Conservation (phyloP, 2,329 filamentous ascomycete species). For the Magnaporthiopsis incrustans region DNA sequence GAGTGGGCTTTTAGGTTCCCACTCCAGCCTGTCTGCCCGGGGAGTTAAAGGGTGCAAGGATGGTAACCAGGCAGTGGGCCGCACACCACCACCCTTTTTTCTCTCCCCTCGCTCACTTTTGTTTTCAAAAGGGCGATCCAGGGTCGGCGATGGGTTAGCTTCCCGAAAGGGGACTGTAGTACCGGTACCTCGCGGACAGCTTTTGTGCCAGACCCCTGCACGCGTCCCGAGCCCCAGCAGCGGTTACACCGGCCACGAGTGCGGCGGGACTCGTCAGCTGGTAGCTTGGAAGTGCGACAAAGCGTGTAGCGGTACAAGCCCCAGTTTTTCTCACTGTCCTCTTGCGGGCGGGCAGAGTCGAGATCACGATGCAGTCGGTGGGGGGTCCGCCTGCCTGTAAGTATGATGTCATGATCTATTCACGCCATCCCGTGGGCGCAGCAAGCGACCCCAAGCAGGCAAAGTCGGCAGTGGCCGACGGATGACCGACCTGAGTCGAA, state of each 20-base stretch:
- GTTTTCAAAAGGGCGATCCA: neutral
- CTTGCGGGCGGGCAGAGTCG: neutral
- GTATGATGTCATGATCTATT: neutral
- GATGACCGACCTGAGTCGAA: too few species aligned
- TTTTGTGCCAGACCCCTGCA: neutral
- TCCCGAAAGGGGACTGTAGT: neutral
- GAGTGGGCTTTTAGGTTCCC: neutral
- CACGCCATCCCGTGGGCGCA: neutral
- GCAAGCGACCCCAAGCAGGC: neutral
- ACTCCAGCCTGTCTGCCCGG: constrained; percentile 2
- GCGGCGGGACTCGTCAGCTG: neutral
- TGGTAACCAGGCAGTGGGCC: too few species aligned
- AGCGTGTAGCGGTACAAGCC: neutral
- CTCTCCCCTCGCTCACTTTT: neutral
- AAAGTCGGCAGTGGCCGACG: too few species aligned
- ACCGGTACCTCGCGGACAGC: neutral
- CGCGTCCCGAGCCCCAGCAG: neutral
- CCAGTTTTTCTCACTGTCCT: neutral
- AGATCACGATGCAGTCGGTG: neutral
- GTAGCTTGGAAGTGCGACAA: neutral
- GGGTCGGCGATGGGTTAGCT: constrained; percentile 1
- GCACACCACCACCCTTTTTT: neutral
- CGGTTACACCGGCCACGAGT: neutral
- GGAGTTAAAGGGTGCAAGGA: neutral
- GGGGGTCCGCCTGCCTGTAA: neutral